Percentiles rank a stretch among this genome's conserved stretches.
Evolutionary conservation across 129 eudicot genomes (phyloP).

Genomic region (Arctium minus): DNA sequence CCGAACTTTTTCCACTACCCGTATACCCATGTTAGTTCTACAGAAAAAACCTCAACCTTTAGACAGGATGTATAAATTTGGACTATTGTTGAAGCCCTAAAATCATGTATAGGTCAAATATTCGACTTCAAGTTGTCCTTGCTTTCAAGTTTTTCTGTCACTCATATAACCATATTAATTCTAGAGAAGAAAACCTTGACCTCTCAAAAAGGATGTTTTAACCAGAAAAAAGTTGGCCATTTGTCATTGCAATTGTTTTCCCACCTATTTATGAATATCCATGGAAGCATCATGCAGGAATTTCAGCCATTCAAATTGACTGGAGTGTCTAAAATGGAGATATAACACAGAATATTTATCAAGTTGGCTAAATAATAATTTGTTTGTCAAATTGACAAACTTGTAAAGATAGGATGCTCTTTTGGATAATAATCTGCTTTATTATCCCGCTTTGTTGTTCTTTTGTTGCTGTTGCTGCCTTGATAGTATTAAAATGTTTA

Average conservation of each 20-base stretch:
- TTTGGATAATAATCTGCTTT: background rate
- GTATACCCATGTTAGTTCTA: background rate
- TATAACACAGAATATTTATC: background rate
- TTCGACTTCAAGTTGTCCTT: background rate
- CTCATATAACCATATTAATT: background rate
- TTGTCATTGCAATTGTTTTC: background rate
- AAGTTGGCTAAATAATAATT: background rate
- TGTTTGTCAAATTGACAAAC: background rate
- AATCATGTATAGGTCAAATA: background rate
- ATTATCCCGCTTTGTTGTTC: background rate
- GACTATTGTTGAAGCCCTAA: background rate
- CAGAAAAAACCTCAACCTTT: background rate
- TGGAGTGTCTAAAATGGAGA: background rate
- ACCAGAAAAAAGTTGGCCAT: background rate
- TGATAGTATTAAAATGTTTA: background rate
- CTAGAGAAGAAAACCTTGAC: background rate
- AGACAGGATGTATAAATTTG: background rate
- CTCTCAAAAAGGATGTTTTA: background rate
- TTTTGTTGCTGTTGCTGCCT: background rate
- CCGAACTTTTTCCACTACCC: background rate
- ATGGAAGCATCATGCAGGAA: background rate
- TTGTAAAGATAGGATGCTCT: background rate
- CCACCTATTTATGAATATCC: background rate
- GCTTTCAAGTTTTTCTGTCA: background rate
- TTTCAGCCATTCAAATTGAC: background rate